Conservation (phyloP, 192 early-diverging fungal species). For the Coemansia asiatica region DNA sequence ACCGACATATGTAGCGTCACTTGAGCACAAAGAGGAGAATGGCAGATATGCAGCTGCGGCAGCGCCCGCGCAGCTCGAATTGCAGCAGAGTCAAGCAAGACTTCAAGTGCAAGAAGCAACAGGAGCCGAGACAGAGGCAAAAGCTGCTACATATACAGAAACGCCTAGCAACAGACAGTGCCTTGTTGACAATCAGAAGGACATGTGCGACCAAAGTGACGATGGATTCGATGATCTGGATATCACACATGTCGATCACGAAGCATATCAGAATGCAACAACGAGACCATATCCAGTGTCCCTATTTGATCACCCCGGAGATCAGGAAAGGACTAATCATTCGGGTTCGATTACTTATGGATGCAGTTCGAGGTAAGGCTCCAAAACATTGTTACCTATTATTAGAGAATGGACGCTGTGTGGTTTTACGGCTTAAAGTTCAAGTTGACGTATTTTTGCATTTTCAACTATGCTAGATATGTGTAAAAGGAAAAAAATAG, state of each 20-base stretch:
- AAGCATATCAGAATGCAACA: neutral
- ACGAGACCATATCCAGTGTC: neutral
- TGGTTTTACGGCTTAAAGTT: neutral
- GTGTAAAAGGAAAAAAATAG: neutral
- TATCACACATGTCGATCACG: slow-evolving; percentile 6
- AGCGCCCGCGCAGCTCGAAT: neutral
- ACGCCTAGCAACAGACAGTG: neutral
- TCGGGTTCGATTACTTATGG: neutral
- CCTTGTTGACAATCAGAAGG: neutral
- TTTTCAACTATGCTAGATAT: neutral
- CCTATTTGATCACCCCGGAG: neutral
- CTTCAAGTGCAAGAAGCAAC: neutral
- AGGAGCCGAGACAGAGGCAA: no score
- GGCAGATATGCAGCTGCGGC: neutral
- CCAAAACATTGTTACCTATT: neutral
- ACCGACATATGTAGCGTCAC: neutral
- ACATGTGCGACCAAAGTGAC: neutral
- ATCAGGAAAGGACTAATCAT: neutral
- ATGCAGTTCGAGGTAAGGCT: neutral
- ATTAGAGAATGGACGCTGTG: neutral
- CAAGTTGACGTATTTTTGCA: neutral
- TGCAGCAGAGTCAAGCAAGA: neutral
- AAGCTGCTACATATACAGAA: no score
- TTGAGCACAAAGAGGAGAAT: neutral
- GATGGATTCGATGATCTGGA: neutral